Evolutionary conservation across 768 basidiomycete species (phyloP).

Genomic region (Dentipellis sp.): DNA sequence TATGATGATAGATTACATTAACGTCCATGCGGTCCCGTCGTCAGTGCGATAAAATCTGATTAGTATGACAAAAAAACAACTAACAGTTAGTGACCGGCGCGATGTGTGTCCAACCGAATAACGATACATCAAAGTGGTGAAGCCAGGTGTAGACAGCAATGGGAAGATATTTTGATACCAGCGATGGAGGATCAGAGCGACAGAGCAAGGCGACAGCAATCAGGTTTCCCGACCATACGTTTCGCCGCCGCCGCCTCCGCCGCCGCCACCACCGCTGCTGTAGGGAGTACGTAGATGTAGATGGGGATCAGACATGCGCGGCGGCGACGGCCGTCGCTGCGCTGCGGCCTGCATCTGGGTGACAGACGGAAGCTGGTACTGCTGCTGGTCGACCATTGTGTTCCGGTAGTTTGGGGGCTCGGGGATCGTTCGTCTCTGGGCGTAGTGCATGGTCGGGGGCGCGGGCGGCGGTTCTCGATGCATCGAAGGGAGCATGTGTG

Average conservation of each 20-base stretch:
- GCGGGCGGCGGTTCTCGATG: slow-evolving; percentile 15
- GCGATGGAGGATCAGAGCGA: neutral
- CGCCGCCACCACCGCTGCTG: neutral
- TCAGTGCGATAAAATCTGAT: slow-evolving; percentile 1
- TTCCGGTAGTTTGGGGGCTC: slow-evolving; percentile 35
- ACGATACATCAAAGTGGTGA: neutral
- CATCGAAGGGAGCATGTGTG: slow-evolving; percentile 24
- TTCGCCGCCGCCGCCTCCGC: neutral
- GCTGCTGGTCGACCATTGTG: slow-evolving; percentile 28
- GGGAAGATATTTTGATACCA: neutral
- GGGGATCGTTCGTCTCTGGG: slow-evolving; percentile 47
- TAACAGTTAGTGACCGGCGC: neutral
- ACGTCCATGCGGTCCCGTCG: slow-evolving; percentile 11
- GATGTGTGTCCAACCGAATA: neutral
- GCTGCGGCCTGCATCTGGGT: slow-evolving; percentile 20
- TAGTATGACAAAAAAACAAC: no score
- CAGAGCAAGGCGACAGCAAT: neutral
- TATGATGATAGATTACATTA: slow-evolving; percentile 8
- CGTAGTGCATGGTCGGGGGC: slow-evolving; percentile 38
- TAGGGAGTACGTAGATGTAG: slow-evolving; percentile 8
- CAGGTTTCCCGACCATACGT: neutral
- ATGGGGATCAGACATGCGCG: slow-evolving; percentile 6
- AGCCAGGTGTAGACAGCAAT: neutral
- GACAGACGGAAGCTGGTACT: slow-evolving; percentile 42
- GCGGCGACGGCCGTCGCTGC: slow-evolving; percentile 11